phyloP scores from a whole-genome alignment of 495 filamentous ascomycete genomes.

The Penicillium longicatenatum region DNA sequence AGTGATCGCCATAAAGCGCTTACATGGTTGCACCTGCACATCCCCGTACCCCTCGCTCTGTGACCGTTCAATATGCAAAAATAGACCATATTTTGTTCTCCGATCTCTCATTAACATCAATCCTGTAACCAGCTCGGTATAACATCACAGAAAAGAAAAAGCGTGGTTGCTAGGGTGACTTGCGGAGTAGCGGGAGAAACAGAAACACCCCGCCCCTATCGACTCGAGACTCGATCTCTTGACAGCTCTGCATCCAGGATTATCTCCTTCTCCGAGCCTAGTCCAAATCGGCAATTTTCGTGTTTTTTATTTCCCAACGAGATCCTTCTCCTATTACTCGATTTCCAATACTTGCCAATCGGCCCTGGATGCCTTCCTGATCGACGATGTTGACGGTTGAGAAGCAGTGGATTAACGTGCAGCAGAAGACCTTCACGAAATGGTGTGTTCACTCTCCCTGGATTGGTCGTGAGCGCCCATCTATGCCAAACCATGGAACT shows the following conservation, averaged over 20 bases:
- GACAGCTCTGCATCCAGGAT: slow-evolving; percentile 5
- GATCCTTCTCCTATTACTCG: slow-evolving; percentile 7
- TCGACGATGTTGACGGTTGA: slow-evolving; percentile 64
- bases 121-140: not conserved
- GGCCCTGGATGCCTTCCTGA: slow-evolving; percentile 44
- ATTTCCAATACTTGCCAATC: slow-evolving; percentile 18
- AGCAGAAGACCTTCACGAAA: slow-evolving; percentile 99
- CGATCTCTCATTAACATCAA: not conserved
- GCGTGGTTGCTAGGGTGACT: slow-evolving; percentile 28
- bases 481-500: not conserved
- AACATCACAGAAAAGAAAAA: not conserved
- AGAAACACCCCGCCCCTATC: slow-evolving; percentile 22
- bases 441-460: slow-evolving; percentile 63
- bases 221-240: slow-evolving; percentile 3
- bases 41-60: not conserved
- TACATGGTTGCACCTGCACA: not conserved
- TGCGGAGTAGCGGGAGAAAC: slow-evolving; percentile 8
- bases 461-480: not conserved
- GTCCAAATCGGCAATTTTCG: slow-evolving; percentile 3
- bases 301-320: slow-evolving; percentile 11
- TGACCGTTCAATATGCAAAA: not conserved
- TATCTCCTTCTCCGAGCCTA: slow-evolving; percentile 2
- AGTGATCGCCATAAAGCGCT: slow-evolving; percentile 14
- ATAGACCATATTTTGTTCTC: not conserved
- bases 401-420: slow-evolving; percentile 93